A percentile compares a stretch with the other conserved stretches of the same genome.
Conservation (phyloP, 2,329 filamentous ascomycete species). For the Botrytis squamosa region DNA sequence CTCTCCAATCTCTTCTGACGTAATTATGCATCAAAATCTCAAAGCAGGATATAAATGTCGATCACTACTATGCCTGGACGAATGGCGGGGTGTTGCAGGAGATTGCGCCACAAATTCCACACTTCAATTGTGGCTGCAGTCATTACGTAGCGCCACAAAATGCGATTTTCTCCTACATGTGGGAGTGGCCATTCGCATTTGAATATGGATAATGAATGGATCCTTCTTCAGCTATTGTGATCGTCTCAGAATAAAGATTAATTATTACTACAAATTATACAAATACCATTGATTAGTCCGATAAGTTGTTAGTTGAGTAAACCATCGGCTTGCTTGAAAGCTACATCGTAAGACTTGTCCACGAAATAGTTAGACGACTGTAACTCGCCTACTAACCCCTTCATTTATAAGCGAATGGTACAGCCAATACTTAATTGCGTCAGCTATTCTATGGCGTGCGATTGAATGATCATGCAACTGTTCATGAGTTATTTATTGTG, state of each 20-base stretch:
- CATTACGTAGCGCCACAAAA: not conserved
- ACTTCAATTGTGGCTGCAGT: not conserved
- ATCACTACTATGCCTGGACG: not conserved
- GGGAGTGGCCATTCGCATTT: not conserved
- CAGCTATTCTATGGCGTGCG: not conserved
- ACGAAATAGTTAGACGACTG: not conserved
- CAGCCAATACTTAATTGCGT: not conserved
- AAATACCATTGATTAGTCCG: too few relatives aligned
- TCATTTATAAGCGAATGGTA: not conserved
- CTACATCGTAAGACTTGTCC: not conserved
- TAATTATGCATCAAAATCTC: constrained; percentile 7
- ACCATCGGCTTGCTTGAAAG: not conserved
- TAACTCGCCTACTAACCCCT: not conserved
- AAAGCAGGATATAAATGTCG: constrained; percentile 4
- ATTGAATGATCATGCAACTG: not conserved
- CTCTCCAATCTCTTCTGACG: not conserved
- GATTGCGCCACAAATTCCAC: constrained; percentile 2
- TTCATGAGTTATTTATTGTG: not conserved
- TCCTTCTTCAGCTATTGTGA: not conserved
- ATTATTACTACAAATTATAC: not conserved
- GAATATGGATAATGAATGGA: not conserved
- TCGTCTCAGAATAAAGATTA: not conserved
- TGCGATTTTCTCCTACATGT: not conserved
- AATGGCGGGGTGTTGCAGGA: not conserved
- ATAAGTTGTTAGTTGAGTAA: not conserved